Evolutionary conservation across 2,329 filamentous ascomycete genomes (phyloP), one percentile per base, ranked within the genome.

Genomic region (Ophiostoma piceae): DNA sequence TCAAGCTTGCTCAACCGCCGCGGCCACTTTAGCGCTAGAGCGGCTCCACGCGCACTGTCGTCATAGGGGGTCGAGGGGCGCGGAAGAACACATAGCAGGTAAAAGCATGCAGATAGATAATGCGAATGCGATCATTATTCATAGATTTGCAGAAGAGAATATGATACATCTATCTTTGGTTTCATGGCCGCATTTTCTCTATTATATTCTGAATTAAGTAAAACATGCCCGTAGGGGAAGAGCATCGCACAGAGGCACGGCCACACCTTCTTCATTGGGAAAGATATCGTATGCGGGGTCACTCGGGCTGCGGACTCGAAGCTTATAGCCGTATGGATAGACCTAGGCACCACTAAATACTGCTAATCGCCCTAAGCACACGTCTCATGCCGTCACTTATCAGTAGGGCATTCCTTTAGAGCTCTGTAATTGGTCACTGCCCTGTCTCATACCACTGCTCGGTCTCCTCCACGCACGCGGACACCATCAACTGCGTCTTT

Each of bases 11-110:
- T 26, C 16, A n/a, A 32, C 57, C 14, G 57, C 22, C 57, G 26
- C 26, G 22, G 57, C 26, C 57, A 32, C 35, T n/a, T 19, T 22
- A 32, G 65, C 19, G 35, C n/a, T 16, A 43, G 29, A 29, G 16
- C 5, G 35, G 22, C 37, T 26, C n/a, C 65, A 47, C 37, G 65
- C 26, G 37, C 39, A 22, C 35, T 47, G 37, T 66, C 65, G 65
- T 66, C 65, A 66, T 66, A 43, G 22, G 37, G 22, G 22, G 12
- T 9, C 41, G 37, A 43, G 35, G 35, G 64, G 64, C 16, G 22
- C 32, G 51, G 60, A 64, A 64, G 60, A 64, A 65, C 62, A 65
- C 32, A 65, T 39, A 26, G 51, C 22, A 26, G 22, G 51, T 57
- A 35, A 8, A 5, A 22, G 47, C 6, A n/a, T 57, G n/a, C 51